phyloP scores from a whole-genome alignment of 176 grass and related monocot species.

The Alloteropsis semialata region DNA sequence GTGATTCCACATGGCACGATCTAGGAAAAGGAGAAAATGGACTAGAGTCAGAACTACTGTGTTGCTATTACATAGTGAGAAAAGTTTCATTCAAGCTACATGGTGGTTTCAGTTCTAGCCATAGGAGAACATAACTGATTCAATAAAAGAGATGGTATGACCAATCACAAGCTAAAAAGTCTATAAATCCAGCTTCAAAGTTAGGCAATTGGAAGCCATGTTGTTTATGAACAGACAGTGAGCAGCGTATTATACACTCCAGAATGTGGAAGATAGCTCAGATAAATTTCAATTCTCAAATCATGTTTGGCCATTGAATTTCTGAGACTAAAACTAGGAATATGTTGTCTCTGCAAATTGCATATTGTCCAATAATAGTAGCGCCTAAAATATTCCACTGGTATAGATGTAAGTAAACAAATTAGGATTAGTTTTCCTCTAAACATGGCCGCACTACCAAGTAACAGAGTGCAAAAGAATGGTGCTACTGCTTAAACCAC shows the following conservation, averaged over 20 bases:
- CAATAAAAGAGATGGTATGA: neutral
- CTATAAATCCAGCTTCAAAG: neutral
- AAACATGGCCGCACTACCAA: neutral
- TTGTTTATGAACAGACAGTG: neutral
- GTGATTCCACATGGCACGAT: neutral
- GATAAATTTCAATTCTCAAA: neutral
- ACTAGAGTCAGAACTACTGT: neutral
- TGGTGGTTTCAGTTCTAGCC: neutral
- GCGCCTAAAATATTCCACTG: neutral
- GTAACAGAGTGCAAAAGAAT: neutral
- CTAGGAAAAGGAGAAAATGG: neutral
- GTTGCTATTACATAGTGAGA: neutral
- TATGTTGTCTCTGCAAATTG: neutral
- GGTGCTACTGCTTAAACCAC: neutral
- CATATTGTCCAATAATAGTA: neutral
- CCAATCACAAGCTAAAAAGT: slow-evolving; percentile 11
- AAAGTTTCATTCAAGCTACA: neutral
- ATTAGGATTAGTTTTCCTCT: neutral
- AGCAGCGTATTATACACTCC: neutral
- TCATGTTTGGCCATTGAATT: neutral
- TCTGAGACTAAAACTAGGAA: neutral
- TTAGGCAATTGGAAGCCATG: neutral
- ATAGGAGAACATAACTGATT: neutral
- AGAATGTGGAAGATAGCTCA: neutral
- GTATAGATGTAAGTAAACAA: neutral